Evolutionary conservation across 257 asterid species (phyloP), one percentile per base, ranked within the genome.

Genomic region (Jasminum sambac): DNA sequence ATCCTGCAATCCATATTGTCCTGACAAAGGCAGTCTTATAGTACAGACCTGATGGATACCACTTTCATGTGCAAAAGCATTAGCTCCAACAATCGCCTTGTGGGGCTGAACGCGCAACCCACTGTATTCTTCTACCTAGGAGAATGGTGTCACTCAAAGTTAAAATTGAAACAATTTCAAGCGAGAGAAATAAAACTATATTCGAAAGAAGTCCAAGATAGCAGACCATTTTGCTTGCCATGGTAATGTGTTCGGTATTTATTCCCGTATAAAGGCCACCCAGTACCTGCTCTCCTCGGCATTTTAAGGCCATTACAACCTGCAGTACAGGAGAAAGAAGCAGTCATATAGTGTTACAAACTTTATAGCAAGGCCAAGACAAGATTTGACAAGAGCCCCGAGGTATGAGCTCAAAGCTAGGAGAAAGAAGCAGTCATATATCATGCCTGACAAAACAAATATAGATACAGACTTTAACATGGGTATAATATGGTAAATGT

Each of bases 11-110:
- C 36, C 42, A 39, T 6, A 39, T 39, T 1, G 42, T 39, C 59
- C 60, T 39, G 42, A 39, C 42, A 39, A 44, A 44, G 14, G 52
- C 13, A 50, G 8, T n/a, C 46, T 60, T 61, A 17, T 6, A 63
- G 67, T 10, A 74, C 81, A 65, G 73, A 90, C 98, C 96, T 90
- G 98, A 83, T 93, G 98, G 80, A 90, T 89, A 41, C 98, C 98
- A 83, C 98, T 90, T 85, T 89, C 97, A 87, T 93, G 98, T 76
- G 98, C 96, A 81, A 93, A 93, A 66, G 98, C 97, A 81, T 93
- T 93, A 76, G 96, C 95, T 73, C 98, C 98, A 74, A 90, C 97
- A 77, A 90, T 90, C 68, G 97, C 98, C 79, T 93, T 90, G 80
- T 93, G 98, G 38, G 97, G 98, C 84, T 89, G 98, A 72, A 93